Conservation (phyloP, 2,329 filamentous ascomycete species). For the Sclerotinia spermophila region DNA sequence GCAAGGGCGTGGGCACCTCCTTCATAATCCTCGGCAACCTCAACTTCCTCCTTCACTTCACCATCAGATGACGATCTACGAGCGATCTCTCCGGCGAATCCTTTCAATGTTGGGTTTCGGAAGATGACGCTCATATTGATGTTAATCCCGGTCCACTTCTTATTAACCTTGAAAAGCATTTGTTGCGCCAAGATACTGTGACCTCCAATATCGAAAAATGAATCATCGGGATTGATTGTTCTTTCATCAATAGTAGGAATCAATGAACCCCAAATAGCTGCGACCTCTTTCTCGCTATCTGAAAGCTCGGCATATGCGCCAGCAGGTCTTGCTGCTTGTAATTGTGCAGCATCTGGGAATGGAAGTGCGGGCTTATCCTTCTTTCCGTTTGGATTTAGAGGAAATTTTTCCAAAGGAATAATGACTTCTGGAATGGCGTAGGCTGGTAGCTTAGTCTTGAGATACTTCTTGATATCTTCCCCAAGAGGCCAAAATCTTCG, state of each 20-base stretch:
- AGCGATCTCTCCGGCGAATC: conserved; percentile 52
- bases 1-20: conserved; percentile 41
- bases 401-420: conserved; percentile 68
- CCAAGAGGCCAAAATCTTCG: conserved; percentile 45
- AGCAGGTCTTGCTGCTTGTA: conserved; percentile 52
- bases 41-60: conserved; percentile 38
- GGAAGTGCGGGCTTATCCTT: conserved; percentile 76
- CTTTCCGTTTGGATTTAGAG: conserved; percentile 83
- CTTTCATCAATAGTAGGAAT: conserved; percentile 64
- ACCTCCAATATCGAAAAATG: conserved; percentile 77
- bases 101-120: conserved; percentile 57
- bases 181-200: conserved; percentile 79
- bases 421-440: conserved; percentile 75
- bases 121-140: conserved; percentile 70
- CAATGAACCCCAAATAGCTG: conserved; percentile 69
- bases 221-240: conserved; percentile 58
- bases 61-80: conserved; percentile 35
- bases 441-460: conserved; percentile 67
- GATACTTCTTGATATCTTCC: conserved; percentile 56
- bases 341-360: conserved; percentile 71
- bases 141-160: conserved; percentile 58
- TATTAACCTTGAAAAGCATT: conserved; percentile 67
- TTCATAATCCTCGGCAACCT: conserved; percentile 47
- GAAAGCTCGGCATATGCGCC: conserved; percentile 44
- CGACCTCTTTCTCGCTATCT: conserved; percentile 63